Evolutionary conservation across 106 monocot genomes (phyloP).

Genomic region (Amphibolis antarctica): DNA sequence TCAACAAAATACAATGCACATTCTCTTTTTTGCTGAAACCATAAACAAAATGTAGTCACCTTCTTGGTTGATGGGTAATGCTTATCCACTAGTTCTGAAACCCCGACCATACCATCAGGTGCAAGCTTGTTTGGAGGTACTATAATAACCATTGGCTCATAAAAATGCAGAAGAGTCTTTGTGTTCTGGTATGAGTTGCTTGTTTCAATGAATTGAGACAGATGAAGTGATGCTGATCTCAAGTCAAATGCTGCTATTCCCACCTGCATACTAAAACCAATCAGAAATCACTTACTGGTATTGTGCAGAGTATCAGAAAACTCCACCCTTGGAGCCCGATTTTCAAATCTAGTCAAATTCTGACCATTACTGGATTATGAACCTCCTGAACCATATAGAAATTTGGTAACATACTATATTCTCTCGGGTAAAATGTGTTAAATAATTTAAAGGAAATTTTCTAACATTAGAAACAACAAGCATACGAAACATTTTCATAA

Average conservation of each 20-base stretch:
- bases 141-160: conserved; percentile 81
- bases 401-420: too few relatives aligned
- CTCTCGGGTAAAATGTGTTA: too few relatives aligned
- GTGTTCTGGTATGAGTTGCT: conserved; percentile 97
- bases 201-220: conserved; percentile 98
- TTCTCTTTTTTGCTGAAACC: background rate
- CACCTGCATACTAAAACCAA: conserved; percentile 32
- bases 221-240: conserved; percentile 88
- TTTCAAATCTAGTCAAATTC: too few relatives aligned
- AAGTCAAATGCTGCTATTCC: conserved; percentile 97
- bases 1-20: background rate
- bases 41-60: conserved; percentile 20
- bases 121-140: conserved; percentile 75
- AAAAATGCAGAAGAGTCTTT: conserved; percentile 82
- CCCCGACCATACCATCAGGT: conserved; percentile 84
- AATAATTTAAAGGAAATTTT: too few relatives aligned
- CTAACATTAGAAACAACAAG: too few relatives aligned
- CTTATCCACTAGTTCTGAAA: conserved; percentile 82
- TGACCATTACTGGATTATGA: too few relatives aligned
- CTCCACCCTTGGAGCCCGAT: too few relatives aligned
- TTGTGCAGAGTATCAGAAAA: too few relatives aligned
- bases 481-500: too few relatives aligned
- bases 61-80: conserved; percentile 64
- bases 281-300: background rate
- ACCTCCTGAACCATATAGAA: too few relatives aligned